phyloP scores from a whole-genome alignment of 257 asterid species.

The Primulina tabacum region DNA sequence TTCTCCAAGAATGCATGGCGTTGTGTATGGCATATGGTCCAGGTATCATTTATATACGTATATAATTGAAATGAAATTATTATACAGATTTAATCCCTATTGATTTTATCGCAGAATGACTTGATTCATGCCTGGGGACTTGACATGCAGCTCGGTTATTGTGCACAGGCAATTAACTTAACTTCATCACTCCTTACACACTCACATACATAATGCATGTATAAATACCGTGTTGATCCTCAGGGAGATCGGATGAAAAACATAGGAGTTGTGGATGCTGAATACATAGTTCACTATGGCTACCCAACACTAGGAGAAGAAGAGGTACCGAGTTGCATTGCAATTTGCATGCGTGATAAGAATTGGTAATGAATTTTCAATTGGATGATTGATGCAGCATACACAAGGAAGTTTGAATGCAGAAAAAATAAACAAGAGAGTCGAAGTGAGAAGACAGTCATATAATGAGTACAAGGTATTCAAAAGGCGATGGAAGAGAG shows the following conservation, averaged over 20 bases:
- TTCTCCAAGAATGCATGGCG: slow-evolving; percentile 81
- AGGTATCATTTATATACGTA: slow-evolving; percentile 37
- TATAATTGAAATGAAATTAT: neutral
- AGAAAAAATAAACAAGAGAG: neutral
- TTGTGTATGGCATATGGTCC: slow-evolving; percentile 87
- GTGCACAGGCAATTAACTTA: slow-evolving; percentile 60
- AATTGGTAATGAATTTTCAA: neutral
- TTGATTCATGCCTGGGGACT: slow-evolving; percentile 96
- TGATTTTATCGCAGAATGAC: slow-evolving; percentile 50
- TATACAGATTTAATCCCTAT: neutral
- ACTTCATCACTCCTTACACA: neutral
- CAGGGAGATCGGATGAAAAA: slow-evolving; percentile 71
- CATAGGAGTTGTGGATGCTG: slow-evolving; percentile 82
- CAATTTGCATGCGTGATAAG: neutral
- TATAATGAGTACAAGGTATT: slow-evolving; percentile 67
- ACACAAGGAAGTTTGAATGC: neutral
- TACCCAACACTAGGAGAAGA: slow-evolving; percentile 76
- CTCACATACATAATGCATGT: neutral
- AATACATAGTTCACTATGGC: slow-evolving; percentile 78
- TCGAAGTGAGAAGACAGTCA: slow-evolving; percentile 77
- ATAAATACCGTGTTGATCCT: neutral
- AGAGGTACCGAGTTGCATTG: slow-evolving; percentile 17
- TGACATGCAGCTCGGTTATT: slow-evolving; percentile 80
- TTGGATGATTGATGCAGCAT: neutral
- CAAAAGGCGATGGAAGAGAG: slow-evolving; percentile 62